Evolutionary conservation across 441 rosid genomes (phyloP), one percentile per base, ranked within the genome.

Genomic region (Theobroma grandiflorum): DNA sequence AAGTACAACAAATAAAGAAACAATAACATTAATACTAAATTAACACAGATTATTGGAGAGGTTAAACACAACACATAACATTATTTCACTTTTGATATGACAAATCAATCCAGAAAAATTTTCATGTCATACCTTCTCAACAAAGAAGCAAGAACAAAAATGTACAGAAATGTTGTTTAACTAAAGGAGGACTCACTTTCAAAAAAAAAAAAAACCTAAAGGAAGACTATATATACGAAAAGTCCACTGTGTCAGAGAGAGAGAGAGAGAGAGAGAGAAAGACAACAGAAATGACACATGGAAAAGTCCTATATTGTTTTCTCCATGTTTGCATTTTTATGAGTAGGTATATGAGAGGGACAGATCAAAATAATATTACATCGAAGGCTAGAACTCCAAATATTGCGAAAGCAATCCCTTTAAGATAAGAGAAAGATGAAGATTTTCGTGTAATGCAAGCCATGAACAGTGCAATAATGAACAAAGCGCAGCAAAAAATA

Each of bases 361-460:
- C 26, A 74, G 18, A 26, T 42, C 66, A 57, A 74, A 10, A 59
- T 6, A 42, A 9, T 59, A 26, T 26, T 14, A 2, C 49, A 45
- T 45, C 49, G 8, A 45, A 45, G 49, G 7, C 49, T 40, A 45
- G 8, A 45, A 8, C 8, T 2, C n/a, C 1, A 59, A n/a, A 4
- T 59, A 59, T 3, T 59, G 8, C 5, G 20, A 6, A 59, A 63
- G 49, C 49, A 45, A 45, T 45, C 49, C 8, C 49, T 45, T 10
- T 6, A 45, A 64, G 40, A 35, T 64, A 33, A 33, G 0, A 47
- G 71, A 72, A 68, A 76, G 49, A 42, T 26, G 57, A 78, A 8
- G 66, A 75, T 43, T 69, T 68, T 55, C 8, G 50, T 35, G 52
- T 71, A 79, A 76, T 64, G 80, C 80, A 69, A 42, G 55, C 53